A percentile compares a stretch with the other conserved stretches of the same genome.
Conservation (phyloP, 148 eudicot species). For the Mesembryanthemum crystallinum region DNA sequence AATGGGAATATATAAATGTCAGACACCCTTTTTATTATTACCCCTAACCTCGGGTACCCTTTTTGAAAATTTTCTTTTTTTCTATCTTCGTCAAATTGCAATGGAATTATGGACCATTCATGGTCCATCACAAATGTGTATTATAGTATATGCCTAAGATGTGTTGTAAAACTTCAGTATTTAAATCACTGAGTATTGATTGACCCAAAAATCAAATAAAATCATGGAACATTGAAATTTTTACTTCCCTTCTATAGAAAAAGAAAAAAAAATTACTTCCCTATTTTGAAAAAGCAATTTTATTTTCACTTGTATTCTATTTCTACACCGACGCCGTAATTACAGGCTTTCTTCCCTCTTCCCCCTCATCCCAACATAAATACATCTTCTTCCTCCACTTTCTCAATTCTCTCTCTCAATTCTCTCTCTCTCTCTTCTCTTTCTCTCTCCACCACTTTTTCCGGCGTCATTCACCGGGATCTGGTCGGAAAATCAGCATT, state of each 20-base stretch:
- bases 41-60: too few relatives aligned
- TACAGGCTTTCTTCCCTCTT: conserved; percentile 8
- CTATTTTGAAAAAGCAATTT: too few relatives aligned
- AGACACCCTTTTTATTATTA: too few relatives aligned
- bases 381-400: neutral
- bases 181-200: too few relatives aligned
- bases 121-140: too few relatives aligned
- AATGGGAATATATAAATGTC: too few relatives aligned
- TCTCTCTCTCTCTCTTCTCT: conserved; percentile 3
- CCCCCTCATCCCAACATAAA: conserved; percentile 14
- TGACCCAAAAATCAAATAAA: too few relatives aligned
- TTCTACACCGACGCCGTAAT: conserved; percentile 42
- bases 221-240: neutral
- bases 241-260: neutral
- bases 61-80: too few relatives aligned
- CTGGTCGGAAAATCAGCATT: conserved; percentile 21
- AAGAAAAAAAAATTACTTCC: too few relatives aligned
- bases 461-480: conserved; percentile 31
- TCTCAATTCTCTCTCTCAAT: neutral
- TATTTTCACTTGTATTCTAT: too few relatives aligned
- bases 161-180: conserved; percentile 8
- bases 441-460: conserved; percentile 18
- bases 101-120: too few relatives aligned
- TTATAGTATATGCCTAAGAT: neutral
- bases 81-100: too few relatives aligned